These are phyloP conservation scores for Trichoderma cornu-damae DNA, from an alignment of 2,329 filamentous ascomycete genomes.

Conservation along the genomic window DNA sequence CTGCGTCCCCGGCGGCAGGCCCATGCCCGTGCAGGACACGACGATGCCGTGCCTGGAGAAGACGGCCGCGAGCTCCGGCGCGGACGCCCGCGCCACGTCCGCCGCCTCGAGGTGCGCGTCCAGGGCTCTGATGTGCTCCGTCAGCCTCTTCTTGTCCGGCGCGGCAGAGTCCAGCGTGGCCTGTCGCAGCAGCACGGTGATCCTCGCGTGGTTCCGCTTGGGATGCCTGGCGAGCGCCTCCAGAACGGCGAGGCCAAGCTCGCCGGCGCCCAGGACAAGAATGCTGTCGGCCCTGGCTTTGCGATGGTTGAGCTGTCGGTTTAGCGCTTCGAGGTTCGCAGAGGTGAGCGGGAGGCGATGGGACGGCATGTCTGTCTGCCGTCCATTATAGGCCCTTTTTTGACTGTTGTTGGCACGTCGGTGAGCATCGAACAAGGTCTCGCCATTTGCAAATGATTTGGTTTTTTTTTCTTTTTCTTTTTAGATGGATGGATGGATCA, in stretches of 20 bases:
- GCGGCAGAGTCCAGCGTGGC: constrained; percentile 39
- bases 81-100: constrained; percentile 39
- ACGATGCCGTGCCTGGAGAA: constrained; percentile 49
- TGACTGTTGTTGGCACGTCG: not conserved
- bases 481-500: too few species aligned
- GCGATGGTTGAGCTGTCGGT: constrained; percentile 18
- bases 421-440: not conserved
- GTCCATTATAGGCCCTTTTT: constrained; percentile 6
- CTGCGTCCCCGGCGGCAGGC: constrained; percentile 50
- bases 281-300: constrained; percentile 33
- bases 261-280: constrained; percentile 62
- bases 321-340: constrained; percentile 18
- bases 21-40: constrained; percentile 59
- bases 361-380: not conserved
- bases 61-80: constrained; percentile 35
- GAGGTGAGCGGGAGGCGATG: constrained; percentile 15
- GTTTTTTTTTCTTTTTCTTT: too few species aligned
- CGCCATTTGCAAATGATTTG: not conserved
- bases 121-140: constrained; percentile 34
- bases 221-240: constrained; percentile 46
- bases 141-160: constrained; percentile 33
- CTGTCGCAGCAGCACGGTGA: constrained; percentile 52
- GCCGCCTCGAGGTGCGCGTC: constrained; percentile 40
- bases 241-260: constrained; percentile 56
- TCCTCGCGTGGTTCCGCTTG: constrained; percentile 30